These are phyloP conservation scores for Thermochaetoides thermophila DNA, from an alignment of 495 filamentous ascomycete genomes.

Conservation along the genomic window DNA sequence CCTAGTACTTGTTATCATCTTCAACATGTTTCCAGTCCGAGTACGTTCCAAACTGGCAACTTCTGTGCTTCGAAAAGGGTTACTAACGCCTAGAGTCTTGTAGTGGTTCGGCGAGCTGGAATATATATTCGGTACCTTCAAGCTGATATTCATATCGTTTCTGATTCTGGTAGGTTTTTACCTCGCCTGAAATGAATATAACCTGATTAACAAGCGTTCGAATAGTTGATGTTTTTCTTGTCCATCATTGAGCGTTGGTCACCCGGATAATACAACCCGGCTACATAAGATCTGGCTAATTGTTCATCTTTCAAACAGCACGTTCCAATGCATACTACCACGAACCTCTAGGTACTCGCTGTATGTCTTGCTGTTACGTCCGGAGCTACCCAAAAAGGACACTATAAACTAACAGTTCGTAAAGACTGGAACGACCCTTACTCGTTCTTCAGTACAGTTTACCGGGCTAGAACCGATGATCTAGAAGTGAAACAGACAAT, in stretches of 20 bases:
- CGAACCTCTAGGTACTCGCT: slow-evolving; percentile 18
- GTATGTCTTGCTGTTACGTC: slow-evolving; percentile 9
- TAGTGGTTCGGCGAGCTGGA: slow-evolving; percentile 34
- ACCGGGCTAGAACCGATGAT: slow-evolving; percentile 14
- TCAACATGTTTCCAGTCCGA: slow-evolving; percentile 33
- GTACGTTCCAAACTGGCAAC: slow-evolving; percentile 8
- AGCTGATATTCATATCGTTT: slow-evolving; percentile 31
- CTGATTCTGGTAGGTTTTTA: slow-evolving; percentile 21
- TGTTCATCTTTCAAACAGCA: slow-evolving; percentile 9
- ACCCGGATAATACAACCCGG: neutral
- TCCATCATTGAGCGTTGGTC: slow-evolving; percentile 19
- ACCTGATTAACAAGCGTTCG: neutral
- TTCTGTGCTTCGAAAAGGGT: neutral
- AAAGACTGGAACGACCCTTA: slow-evolving; percentile 23
- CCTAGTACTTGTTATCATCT: slow-evolving; percentile 21
- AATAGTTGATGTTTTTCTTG: slow-evolving; percentile 21
- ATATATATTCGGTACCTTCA: slow-evolving; percentile 32
- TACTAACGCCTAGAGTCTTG: neutral
- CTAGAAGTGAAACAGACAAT: slow-evolving; percentile 8
- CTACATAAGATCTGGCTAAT: slow-evolving; percentile 1
- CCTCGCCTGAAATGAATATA: too few relatives aligned
- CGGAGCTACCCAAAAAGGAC: neutral
- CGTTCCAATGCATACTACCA: slow-evolving; percentile 19
- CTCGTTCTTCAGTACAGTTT: slow-evolving; percentile 20
- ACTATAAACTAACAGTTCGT: neutral